Base-by-base conservation (phyloP, 257 asterid species). In the Agastache rugosa region DNA sequence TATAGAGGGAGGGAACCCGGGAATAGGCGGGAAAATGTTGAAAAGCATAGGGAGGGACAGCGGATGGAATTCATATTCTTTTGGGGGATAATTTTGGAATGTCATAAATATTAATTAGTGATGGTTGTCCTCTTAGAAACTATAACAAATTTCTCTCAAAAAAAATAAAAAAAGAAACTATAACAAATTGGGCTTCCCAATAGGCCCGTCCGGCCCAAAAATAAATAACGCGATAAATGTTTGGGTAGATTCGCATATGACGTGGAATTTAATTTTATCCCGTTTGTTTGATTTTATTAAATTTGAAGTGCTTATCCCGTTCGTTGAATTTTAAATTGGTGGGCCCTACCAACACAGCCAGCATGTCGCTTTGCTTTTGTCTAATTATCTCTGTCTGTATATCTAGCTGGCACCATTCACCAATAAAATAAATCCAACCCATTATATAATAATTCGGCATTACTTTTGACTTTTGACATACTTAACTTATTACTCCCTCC, bases 11-110 rank as follows among this genome's bases (percentile, higher is more conserved):
- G 76, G 41, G 63, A 12, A 3, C 8, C 3, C 20, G 73, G 39
- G 27, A 70, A 72, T 71, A 34, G 87, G 89, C 87, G 86, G 88
- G 87, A 83, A 83, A 58, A 53, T 41, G 63, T 22, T 62, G 77
- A 74, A 69, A 58, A 20, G 25, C 29, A 16, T 50, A 17, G 47
- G 6, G 58, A 14, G 59, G 3, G 68, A 22, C 10, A 3, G 41
- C 2, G 20, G 37, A 3, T 34, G 56, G 80, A 17, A 56, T 39
- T 54, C 17, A 10, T 5, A 19, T 41, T 17, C 20, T 41, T 61
- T 53, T 2, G 41, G 27, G 69, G 78, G 78, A 27, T 41, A 71
- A 71, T 71, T 69, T 53, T 19, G 81, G 68, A 53, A 69, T 58
- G 11, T 8, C 6, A 11, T 0, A 6, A 14, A 35, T 15, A 29